Conservation (phyloP, 2,329 filamentous ascomycete species). For the Cercospora zeina region DNA sequence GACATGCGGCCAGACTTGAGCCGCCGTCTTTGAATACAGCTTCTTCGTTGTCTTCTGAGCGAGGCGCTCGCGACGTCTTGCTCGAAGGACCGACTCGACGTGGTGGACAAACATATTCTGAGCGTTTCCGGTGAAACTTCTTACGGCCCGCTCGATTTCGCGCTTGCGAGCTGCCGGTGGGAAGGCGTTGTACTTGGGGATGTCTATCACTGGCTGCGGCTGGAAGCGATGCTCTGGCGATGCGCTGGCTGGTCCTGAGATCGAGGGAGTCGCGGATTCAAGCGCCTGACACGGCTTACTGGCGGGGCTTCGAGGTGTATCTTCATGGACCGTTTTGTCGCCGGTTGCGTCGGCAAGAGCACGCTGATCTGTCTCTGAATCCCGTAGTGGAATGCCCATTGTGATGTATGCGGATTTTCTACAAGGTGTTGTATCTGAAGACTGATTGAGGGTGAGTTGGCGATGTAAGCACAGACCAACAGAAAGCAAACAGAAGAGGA, state of each 20-base stretch:
- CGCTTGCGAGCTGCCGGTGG: conserved; percentile 22
- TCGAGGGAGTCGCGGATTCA: not conserved
- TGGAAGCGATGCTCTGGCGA: not conserved
- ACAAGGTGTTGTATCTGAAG: not conserved
- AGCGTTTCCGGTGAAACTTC: conserved; percentile 23
- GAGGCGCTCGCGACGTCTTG: conserved; percentile 13
- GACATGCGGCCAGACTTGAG: conserved; percentile 20
- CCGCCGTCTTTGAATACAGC: conserved; percentile 20
- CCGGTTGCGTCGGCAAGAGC: not conserved
- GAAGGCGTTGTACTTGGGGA: conserved; percentile 5
- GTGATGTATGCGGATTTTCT: not conserved
- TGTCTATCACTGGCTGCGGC: conserved; percentile 9
- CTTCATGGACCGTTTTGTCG: not conserved
- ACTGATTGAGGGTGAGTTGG: not conserved
- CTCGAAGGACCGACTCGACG: conserved; percentile 17
- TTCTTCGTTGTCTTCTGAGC: conserved; percentile 17
- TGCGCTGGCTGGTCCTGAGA: not conserved
- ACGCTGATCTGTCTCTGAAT: not conserved
- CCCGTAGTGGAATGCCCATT: not conserved
- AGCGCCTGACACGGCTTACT: not conserved
- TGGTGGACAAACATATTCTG: conserved; percentile 28
- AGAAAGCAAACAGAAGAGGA: not conserved
- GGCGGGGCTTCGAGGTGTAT: not conserved
- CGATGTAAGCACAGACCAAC: not conserved
- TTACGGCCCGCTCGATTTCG: conserved; percentile 17